phyloP scores from a whole-genome alignment of 2,329 filamentous ascomycete species.

The Stemphylium lycopersici region DNA sequence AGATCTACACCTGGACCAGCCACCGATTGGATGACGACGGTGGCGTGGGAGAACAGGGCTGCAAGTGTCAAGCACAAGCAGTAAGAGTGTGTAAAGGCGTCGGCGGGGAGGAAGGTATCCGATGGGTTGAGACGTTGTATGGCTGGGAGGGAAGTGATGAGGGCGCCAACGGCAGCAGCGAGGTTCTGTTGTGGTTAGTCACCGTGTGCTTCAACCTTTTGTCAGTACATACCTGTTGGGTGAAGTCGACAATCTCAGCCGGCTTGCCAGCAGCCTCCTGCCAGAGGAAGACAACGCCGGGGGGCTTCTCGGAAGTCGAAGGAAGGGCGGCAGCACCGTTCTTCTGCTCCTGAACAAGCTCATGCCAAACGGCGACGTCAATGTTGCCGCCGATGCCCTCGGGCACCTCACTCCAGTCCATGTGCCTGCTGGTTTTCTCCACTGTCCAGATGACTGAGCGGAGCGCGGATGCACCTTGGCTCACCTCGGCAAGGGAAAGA shows the following conservation, averaged over 20 bases:
- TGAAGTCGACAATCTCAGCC: slow-evolving; percentile 78
- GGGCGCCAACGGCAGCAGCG: slow-evolving; percentile 81
- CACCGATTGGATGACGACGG: slow-evolving; percentile 86
- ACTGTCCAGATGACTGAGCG: slow-evolving; percentile 88
- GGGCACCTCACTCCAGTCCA: slow-evolving; percentile 93
- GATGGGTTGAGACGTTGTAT: slow-evolving; percentile 73
- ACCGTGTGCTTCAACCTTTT: rapidly evolving
- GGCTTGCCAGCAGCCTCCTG: slow-evolving; percentile 56
- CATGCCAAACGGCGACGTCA: slow-evolving; percentile 90
- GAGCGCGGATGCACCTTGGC: slow-evolving; percentile 71
- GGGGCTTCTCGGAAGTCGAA: slow-evolving; percentile 59
- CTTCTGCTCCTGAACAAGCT: slow-evolving; percentile 73
- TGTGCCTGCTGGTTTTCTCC: slow-evolving; percentile 85
- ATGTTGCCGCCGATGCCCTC: slow-evolving; percentile 75
- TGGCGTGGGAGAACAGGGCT: slow-evolving; percentile 83
- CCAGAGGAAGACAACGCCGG: slow-evolving; percentile 69
- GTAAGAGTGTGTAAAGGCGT: slow-evolving; percentile 79
- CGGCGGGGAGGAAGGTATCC: slow-evolving; percentile 85
- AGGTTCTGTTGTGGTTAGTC: slow-evolving; percentile 65
- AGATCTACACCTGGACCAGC: slow-evolving; percentile 76
- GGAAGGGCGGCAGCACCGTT: slow-evolving; percentile 68
- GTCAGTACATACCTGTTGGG: slow-evolving; percentile 61
- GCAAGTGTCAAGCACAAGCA: slow-evolving; percentile 79
- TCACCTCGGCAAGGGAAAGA: slow-evolving; percentile 78
- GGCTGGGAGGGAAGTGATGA: slow-evolving; percentile 76